Conservation (phyloP, 2,329 filamentous ascomycete genomes). For the Cryphonectria radicalis region DNA sequence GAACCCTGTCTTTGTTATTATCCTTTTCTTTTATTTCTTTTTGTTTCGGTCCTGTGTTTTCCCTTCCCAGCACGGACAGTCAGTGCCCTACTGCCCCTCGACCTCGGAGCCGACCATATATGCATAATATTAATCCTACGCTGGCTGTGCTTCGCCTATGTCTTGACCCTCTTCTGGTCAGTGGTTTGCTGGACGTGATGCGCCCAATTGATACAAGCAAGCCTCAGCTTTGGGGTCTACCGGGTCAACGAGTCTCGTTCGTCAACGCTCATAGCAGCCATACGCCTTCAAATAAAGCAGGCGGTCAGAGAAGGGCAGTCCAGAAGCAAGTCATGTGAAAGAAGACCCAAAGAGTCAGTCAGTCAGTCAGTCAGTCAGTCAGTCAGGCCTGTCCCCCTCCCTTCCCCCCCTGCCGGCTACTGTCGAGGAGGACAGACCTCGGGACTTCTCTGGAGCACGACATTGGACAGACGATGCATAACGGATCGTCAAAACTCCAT, state of each 20-base stretch:
- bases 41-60: background rate
- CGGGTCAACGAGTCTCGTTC: background rate
- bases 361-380: background rate
- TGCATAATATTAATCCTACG: background rate
- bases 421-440: background rate
- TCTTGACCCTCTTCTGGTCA: background rate
- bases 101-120: background rate
- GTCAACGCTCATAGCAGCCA: background rate
- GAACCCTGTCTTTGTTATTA: background rate
- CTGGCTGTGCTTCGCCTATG: background rate
- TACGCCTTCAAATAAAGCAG: background rate
- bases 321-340: background rate
- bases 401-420: background rate
- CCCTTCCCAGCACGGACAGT: background rate
- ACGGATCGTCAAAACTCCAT: background rate
- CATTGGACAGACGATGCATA: slow-evolving; percentile 13
- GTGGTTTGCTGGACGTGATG: background rate
- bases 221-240: background rate
- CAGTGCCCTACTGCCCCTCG: no score
- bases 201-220: background rate
- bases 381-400: no score
- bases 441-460: background rate
- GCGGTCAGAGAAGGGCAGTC: background rate
- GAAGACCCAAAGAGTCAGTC: background rate
- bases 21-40: background rate